These are phyloP conservation scores for Candida nanaspora DNA, from an alignment of 805 yeast species.

Conservation along the genomic window DNA sequence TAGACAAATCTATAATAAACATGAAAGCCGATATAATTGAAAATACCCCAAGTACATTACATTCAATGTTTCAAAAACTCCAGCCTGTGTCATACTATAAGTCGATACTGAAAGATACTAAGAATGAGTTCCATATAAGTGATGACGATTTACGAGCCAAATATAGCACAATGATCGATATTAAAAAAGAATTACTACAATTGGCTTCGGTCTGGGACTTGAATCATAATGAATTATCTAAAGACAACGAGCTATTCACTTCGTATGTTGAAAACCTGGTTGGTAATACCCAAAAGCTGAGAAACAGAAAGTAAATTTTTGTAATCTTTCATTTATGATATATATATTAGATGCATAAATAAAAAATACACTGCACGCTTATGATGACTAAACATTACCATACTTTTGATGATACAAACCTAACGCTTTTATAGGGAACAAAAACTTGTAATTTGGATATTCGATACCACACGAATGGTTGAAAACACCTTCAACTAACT, in stretches of 20 bases:
- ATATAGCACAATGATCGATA: slow-evolving; percentile 27
- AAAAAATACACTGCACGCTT: too few relatives aligned
- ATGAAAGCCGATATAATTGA: slow-evolving; percentile 6
- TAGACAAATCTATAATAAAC: slow-evolving; percentile 17
- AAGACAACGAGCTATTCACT: slow-evolving; percentile 73
- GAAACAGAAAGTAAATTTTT: slow-evolving; percentile 19
- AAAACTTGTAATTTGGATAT: slow-evolving; percentile 85
- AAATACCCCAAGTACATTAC: slow-evolving; percentile 16
- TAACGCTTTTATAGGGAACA: slow-evolving; percentile 88
- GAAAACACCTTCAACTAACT: slow-evolving; percentile 91
- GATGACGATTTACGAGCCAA: slow-evolving; percentile 31
- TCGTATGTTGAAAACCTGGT: slow-evolving; percentile 83
- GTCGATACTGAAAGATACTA: slow-evolving; percentile 7
- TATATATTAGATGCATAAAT: not conserved
- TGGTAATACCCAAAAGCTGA: slow-evolving; percentile 80
- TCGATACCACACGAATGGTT: slow-evolving; percentile 90
- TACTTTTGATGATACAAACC: slow-evolving; percentile 49
- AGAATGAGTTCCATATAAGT: not conserved
- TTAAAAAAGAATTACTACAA: slow-evolving; percentile 29
- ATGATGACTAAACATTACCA: slow-evolving; percentile 17
- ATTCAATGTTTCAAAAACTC: slow-evolving; percentile 11
- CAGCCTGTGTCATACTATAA: slow-evolving; percentile 21
- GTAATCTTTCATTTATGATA: not conserved
- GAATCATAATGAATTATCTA: slow-evolving; percentile 39
- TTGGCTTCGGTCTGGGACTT: slow-evolving; percentile 40